Evolutionary conservation across 2,329 filamentous ascomycete genomes (phyloP).

Genomic region (Escovopsis sp.): DNA sequence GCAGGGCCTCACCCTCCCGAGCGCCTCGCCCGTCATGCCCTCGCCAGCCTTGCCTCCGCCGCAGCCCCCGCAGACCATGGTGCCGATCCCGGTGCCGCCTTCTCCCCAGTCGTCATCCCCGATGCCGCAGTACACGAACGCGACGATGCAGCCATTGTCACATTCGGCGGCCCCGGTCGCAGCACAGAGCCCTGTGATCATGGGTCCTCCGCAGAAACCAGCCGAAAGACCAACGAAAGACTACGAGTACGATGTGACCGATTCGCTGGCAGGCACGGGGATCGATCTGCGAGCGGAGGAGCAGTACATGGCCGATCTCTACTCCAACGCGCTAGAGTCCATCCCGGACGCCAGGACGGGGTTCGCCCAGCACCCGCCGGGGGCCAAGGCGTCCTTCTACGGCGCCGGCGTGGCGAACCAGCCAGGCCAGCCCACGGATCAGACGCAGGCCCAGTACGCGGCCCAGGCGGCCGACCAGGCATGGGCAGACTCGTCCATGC

Average conservation of each 20-base stretch:
- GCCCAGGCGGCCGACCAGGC: conserved; percentile 50
- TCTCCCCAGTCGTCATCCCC: conserved; percentile 8
- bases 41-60: conserved; percentile 18
- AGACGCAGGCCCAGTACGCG: conserved; percentile 48
- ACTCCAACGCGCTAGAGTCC: conserved; percentile 34
- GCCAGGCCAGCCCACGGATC: conserved; percentile 31
- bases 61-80: neutral
- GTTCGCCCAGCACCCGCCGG: conserved; percentile 35
- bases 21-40: conserved; percentile 16
- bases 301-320: conserved; percentile 59
- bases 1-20: conserved; percentile 20
- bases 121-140: conserved; percentile 16
- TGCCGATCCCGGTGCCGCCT: conserved; percentile 11
- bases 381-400: conserved; percentile 44
- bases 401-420: conserved; percentile 54
- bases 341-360: conserved; percentile 35
- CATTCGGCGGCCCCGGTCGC: conserved; percentile 10
- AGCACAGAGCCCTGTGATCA: conserved; percentile 19
- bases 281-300: conserved; percentile 82
- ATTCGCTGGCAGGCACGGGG: conserved; percentile 71
- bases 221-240: conserved; percentile 48
- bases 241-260: conserved; percentile 59
- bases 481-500: conserved; percentile 51
- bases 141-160: conserved; percentile 16
- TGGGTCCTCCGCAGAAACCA: conserved; percentile 47